Percentiles rank a stretch among this genome's conserved stretches.
Conservation (phyloP, 257 asterid species). For the Cordia subcordata region DNA sequence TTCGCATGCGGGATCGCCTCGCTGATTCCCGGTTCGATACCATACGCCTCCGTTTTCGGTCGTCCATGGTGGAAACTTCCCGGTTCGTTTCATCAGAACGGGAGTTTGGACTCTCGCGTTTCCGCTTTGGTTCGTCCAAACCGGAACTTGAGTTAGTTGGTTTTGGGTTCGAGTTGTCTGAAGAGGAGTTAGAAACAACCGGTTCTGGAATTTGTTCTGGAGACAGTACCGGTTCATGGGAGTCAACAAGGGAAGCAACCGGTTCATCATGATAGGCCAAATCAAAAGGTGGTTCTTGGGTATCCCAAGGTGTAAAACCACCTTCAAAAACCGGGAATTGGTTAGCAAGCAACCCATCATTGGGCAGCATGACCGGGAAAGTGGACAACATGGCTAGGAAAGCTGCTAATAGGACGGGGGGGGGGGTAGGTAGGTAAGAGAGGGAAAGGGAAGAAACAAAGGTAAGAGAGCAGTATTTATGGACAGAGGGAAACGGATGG, state of each 20-base stretch:
- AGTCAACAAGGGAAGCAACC: neutral
- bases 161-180: conserved; percentile 22
- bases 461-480: conserved; percentile 56
- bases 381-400: conserved; percentile 58
- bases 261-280: conserved; percentile 19
- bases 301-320: conserved; percentile 55
- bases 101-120: conserved; percentile 7
- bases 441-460: conserved; percentile 59
- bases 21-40: conserved; percentile 94
- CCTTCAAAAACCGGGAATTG: conserved; percentile 42
- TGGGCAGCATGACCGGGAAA: conserved; percentile 34
- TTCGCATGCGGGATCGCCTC: conserved; percentile 76
- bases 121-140: conserved; percentile 29
- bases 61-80: conserved; percentile 30
- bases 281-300: conserved; percentile 32
- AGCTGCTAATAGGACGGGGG: conserved; percentile 14
- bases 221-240: conserved; percentile 10
- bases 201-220: conserved; percentile 32
- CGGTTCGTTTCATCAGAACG: conserved; percentile 29
- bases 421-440: conserved; percentile 22
- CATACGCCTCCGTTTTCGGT: conserved; percentile 71
- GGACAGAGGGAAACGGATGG: conserved; percentile 11
- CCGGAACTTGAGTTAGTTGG: conserved; percentile 24
- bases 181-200: conserved; percentile 47
- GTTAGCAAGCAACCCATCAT: conserved; percentile 31